A percentile compares a stretch with the other conserved stretches of the same genome.
Evolutionary conservation across 2,329 filamentous ascomycete species (phyloP).

Genomic region (Chalara sp.): DNA sequence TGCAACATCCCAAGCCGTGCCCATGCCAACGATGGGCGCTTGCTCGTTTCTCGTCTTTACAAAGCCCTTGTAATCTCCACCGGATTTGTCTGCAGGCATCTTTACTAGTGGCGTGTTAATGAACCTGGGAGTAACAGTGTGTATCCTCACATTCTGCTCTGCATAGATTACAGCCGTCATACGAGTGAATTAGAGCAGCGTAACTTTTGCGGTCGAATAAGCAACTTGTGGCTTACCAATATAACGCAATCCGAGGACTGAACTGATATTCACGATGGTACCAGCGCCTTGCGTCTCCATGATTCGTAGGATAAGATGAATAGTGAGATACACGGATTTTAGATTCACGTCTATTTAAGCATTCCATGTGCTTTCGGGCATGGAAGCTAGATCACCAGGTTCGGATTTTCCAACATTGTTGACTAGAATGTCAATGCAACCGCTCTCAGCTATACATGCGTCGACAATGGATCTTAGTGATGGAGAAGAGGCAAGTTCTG

Average conservation of each 20-base stretch:
- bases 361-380: slow-evolving; percentile 45
- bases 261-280: slow-evolving; percentile 41
- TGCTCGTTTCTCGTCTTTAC: slow-evolving; percentile 44
- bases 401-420: slow-evolving; percentile 55
- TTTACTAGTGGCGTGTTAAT: slow-evolving; percentile 48
- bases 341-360: slow-evolving; percentile 47
- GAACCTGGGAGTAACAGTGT: slow-evolving; percentile 48
- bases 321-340: slow-evolving; percentile 47
- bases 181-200: slow-evolving; percentile 43
- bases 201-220: slow-evolving; percentile 45
- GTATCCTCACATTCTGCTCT: slow-evolving; percentile 39
- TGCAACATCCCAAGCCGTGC: slow-evolving; percentile 52
- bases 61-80: slow-evolving; percentile 40
- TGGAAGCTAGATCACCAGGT: slow-evolving; percentile 40
- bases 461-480: slow-evolving; percentile 47
- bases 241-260: slow-evolving; percentile 46
- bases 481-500: slow-evolving; percentile 44
- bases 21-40: slow-evolving; percentile 53
- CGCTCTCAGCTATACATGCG: slow-evolving; percentile 32
- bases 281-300: slow-evolving; percentile 42
- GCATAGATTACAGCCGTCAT: slow-evolving; percentile 45
- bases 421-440: slow-evolving; percentile 50
- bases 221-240: slow-evolving; percentile 45
- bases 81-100: slow-evolving; percentile 38
- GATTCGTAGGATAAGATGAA: slow-evolving; percentile 44